Evolutionary conservation across 164 flowering plant genomes (phyloP), one percentile per base, ranked within the genome.

Genomic region (Litsea cubeba): DNA sequence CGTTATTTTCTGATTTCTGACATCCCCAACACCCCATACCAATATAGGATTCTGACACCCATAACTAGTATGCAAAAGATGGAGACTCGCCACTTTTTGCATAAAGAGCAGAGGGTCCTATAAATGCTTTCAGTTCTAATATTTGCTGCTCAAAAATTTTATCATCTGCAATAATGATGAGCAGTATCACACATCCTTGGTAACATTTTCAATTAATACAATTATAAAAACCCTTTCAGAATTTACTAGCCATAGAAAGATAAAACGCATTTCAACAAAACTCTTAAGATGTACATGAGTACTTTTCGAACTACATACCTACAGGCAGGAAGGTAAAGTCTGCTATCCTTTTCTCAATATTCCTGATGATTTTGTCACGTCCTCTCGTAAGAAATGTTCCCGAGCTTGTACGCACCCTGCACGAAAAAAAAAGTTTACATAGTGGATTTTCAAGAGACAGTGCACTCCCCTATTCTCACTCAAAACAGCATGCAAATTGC

Each of bases 331-430:
- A 91, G 64, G 92, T 85, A 73, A 83, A 93, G 65, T 95, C 98
- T 28, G 99, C 97, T 65, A 93, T 93, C 73, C 99, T 83, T 79
- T 93, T 87, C 83, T 95, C 99, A 51, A 95, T 88, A 60, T 72
- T 74, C 75, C 87, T 83, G 71, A 91, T 79, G 35, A 89, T 74
- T 79, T 89, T 87, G 81, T 95, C 93, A 23, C 74, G 82, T 57
- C 98, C 99, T 79, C 98, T 88, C 74, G 24, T 74, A 62, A 92
- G 78, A 81, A 93, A 95, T 79, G 78, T 93, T 63, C 99, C 99
- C 46, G 95, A 90, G 80, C 99, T 93, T 24, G 99, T 95, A 1
- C 99, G 92, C 26, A 89, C 96, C 88, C 98, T 93, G 76, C 62
- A 79, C 15, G 68, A 20, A 74, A 71, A 50, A 74, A 71, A 50